Conservation (phyloP, 768 basidiomycete genomes). For the Mycena vitilis region DNA sequence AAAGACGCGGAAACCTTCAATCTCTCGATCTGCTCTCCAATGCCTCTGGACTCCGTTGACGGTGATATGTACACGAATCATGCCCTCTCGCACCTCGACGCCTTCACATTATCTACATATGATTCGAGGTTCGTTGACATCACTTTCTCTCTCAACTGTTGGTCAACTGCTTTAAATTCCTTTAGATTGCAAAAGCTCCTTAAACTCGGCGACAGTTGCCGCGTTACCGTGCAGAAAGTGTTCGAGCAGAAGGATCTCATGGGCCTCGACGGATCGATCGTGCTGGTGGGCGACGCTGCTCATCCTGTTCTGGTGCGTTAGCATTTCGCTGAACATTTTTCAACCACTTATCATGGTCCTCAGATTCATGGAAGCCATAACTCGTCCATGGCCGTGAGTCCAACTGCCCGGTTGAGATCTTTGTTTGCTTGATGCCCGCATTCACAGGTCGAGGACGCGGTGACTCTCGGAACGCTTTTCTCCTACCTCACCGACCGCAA, state of each 20-base stretch:
- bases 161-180: not conserved
- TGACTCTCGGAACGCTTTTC: constrained; percentile 56
- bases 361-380: constrained; percentile 58
- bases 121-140: constrained; percentile 13
- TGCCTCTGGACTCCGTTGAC: constrained; percentile 2
- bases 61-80: constrained; percentile 12
- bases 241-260: constrained; percentile 46
- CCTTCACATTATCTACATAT: constrained; percentile 22
- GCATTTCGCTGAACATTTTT: too few relatives aligned
- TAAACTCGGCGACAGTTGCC: constrained; percentile 6
- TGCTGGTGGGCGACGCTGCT: constrained; percentile 55
- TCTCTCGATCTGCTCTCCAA: constrained; percentile 16
- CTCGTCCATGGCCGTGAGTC: constrained; percentile 53
- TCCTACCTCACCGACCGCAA: constrained; percentile 52
- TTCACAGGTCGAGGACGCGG: constrained; percentile 48
- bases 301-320: constrained; percentile 52
- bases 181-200: constrained; percentile 23
- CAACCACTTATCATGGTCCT: not conserved
- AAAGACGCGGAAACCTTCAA: constrained; percentile 6
- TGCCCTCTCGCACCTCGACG: constrained; percentile 6
- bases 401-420: not conserved
- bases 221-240: constrained; percentile 24
- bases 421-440: not conserved
- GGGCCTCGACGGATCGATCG: constrained; percentile 47
- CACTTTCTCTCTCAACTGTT: not conserved